These are phyloP conservation scores for Sordariomycetes sp. DNA, from an alignment of 2,329 filamentous ascomycete genomes.

Conservation along the genomic window DNA sequence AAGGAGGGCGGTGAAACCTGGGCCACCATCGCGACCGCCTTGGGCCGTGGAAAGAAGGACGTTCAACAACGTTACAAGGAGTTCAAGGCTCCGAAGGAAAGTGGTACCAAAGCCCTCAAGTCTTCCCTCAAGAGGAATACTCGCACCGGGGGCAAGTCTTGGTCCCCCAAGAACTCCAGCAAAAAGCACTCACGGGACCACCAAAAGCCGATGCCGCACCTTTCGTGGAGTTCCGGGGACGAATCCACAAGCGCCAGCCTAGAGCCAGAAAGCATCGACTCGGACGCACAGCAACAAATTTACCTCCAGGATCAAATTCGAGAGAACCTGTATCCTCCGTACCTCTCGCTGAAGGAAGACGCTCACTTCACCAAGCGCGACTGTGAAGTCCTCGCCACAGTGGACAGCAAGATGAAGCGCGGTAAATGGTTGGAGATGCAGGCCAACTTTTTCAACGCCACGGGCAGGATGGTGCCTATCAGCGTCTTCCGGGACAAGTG, in stretches of 20 bases:
- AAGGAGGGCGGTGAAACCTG: slow-evolving; percentile 19
- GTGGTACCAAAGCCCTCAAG: neutral
- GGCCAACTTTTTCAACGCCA: slow-evolving; percentile 30
- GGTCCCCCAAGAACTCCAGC: neutral
- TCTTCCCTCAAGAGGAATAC: neutral
- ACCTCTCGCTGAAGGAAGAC: slow-evolving; percentile 11
- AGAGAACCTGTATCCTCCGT: slow-evolving; percentile 17
- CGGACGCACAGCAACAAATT: slow-evolving; percentile 12
- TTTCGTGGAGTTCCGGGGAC: neutral
- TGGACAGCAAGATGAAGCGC: slow-evolving; percentile 20
- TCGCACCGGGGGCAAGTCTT: neutral
- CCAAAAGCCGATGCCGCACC: slow-evolving; percentile 4
- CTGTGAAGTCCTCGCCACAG: slow-evolving; percentile 21
- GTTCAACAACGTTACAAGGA: slow-evolving; percentile 19
- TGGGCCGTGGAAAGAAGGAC: slow-evolving; percentile 17
- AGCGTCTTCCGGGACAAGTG: slow-evolving; percentile 23
- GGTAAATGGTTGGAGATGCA: slow-evolving; percentile 30
- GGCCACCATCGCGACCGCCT: slow-evolving; percentile 16
- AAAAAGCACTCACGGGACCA: neutral
- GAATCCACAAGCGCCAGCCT: neutral
- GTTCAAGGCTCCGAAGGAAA: slow-evolving; percentile 13
- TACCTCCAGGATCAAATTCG: slow-evolving; percentile 21
- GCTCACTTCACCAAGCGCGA: slow-evolving; percentile 17
- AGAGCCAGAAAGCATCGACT: neutral
- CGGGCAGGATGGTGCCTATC: slow-evolving; percentile 27